phyloP scores from a whole-genome alignment of 2,329 filamentous ascomycete species.

The Trichoderma citrinoviride region DNA sequence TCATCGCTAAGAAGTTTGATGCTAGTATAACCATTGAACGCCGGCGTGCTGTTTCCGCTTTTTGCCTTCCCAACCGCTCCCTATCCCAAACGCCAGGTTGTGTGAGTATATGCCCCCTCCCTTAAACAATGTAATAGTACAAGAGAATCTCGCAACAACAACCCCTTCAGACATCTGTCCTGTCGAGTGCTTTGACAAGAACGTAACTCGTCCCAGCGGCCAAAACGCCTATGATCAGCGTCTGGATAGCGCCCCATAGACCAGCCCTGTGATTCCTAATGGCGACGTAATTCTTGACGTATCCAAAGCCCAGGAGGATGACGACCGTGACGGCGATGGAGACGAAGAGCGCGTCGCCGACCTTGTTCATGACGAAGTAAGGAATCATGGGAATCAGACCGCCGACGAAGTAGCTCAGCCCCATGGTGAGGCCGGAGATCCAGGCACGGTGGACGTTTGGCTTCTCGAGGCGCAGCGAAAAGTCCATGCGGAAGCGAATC shows the following conservation, averaged over 20 bases:
- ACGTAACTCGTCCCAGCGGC: slow-evolving; percentile 65
- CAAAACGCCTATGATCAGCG: slow-evolving; percentile 61
- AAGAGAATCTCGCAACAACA: background rate
- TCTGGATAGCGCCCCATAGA: slow-evolving; percentile 60
- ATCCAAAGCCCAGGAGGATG: slow-evolving; percentile 63
- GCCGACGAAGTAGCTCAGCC: slow-evolving; percentile 66
- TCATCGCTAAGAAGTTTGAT: background rate
- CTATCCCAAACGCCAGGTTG: slow-evolving; percentile 17
- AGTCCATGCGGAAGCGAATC: slow-evolving; percentile 60
- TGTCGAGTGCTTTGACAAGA: slow-evolving; percentile 57
- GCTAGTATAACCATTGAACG: background rate
- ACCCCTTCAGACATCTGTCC: background rate
- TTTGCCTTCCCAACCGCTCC: background rate
- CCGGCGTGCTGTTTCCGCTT: slow-evolving; percentile 2
- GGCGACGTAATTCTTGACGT: slow-evolving; percentile 58
- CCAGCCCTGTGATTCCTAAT: slow-evolving; percentile 52
- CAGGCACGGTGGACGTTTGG: slow-evolving; percentile 44
- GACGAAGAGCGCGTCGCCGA: slow-evolving; percentile 53
- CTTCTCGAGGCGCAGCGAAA: slow-evolving; percentile 51
- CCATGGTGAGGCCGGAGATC: slow-evolving; percentile 63
- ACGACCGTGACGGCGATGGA: slow-evolving; percentile 60
- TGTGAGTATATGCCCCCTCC: background rate
- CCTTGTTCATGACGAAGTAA: slow-evolving; percentile 58
- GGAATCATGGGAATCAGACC: slow-evolving; percentile 69
- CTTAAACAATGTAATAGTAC: background rate